A percentile compares a stretch with the other conserved stretches of the same genome.
These are phyloP conservation scores for Bruguiera hainesii DNA, from an alignment of 441 rosid species.

Conservation along the genomic window DNA sequence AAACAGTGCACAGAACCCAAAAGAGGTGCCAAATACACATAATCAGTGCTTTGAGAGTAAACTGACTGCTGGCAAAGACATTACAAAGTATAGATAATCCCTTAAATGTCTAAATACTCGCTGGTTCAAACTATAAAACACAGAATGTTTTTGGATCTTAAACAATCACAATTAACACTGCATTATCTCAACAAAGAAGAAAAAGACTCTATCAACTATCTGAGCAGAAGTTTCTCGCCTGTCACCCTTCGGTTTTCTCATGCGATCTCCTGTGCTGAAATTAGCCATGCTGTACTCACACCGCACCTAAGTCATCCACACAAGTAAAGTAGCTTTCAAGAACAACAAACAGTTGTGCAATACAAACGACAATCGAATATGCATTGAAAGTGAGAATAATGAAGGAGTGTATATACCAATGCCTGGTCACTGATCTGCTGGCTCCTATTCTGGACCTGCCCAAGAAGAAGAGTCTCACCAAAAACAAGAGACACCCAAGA, in stretches of 20 bases:
- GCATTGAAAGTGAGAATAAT: background rate
- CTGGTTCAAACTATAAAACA: no score
- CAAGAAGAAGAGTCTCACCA: background rate
- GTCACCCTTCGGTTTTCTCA: slow-evolving; percentile 82
- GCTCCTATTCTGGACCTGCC: slow-evolving; percentile 74
- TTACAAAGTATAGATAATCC: no score
- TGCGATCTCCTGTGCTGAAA: slow-evolving; percentile 90
- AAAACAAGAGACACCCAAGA: background rate
- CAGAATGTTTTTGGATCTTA: no score
- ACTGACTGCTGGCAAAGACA: no score
- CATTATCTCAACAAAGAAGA: background rate
- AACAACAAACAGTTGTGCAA: background rate
- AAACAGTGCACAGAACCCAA: background rate
- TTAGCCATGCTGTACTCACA: slow-evolving; percentile 97
- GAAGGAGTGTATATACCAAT: slow-evolving; percentile 42
- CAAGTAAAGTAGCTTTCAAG: background rate
- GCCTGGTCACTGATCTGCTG: slow-evolving; percentile 67
- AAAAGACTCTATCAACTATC: background rate
- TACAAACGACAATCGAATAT: background rate
- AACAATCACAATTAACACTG: background rate
- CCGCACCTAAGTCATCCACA: slow-evolving; percentile 47
- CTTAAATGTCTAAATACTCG: no score
- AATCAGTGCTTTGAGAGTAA: no score
- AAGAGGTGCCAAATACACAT: background rate
- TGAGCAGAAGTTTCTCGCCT: slow-evolving; percentile 36